Conservation (phyloP, 306 rosid species). For the Vicia faba region DNA sequence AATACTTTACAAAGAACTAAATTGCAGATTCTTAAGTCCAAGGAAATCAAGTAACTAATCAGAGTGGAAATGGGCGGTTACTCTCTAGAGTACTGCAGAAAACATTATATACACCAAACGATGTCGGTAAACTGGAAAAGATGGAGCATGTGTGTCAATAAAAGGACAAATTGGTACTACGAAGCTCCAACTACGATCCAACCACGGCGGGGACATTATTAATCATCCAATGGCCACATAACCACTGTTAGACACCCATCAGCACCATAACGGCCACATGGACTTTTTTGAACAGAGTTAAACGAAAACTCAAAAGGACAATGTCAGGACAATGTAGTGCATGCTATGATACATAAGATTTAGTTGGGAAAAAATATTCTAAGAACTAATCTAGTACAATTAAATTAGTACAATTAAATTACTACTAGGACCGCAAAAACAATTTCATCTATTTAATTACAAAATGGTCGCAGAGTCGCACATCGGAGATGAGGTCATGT, state of each 20-base stretch:
- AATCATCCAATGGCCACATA: too few species aligned
- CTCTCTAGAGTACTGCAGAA: neutral
- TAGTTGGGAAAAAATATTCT: neutral
- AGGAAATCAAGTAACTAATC: conserved; percentile 29
- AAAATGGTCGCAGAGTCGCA: neutral
- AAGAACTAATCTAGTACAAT: neutral
- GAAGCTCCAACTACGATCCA: neutral
- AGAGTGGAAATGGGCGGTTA: conserved; percentile 10
- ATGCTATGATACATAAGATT: too few species aligned
- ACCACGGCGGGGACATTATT: neutral
- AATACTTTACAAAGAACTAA: neutral
- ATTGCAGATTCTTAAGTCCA: conserved; percentile 12
- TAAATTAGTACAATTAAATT: neutral
- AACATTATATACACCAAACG: conserved; percentile 11
- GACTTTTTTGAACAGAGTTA: too few species aligned
- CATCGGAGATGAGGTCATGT: neutral
- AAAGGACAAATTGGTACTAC: neutral
- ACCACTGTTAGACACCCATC: too few species aligned
- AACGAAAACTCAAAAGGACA: too few species aligned
- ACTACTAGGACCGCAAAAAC: neutral
- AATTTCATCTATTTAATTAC: neutral
- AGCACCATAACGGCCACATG: too few species aligned
- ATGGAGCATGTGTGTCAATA: conserved; percentile 11
- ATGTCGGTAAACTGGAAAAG: neutral
- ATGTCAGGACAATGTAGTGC: too few species aligned